Percentiles rank a stretch among this genome's conserved stretches.
Evolutionary conservation across 2,329 filamentous ascomycete species (phyloP).

Genomic region (Colletotrichum sp.): DNA sequence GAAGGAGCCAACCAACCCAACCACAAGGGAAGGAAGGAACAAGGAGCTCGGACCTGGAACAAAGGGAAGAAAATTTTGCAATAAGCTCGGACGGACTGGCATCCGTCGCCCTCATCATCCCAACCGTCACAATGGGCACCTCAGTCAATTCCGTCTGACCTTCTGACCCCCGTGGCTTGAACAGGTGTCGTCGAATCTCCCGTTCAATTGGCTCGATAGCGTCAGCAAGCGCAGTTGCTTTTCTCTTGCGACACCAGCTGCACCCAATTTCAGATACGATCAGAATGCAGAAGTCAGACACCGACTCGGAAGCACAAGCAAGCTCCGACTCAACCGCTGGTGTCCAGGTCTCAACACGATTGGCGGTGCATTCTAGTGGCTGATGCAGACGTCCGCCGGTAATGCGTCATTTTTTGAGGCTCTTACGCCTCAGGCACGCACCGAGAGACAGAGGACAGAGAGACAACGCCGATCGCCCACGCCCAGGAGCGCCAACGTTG

Average conservation of each 20-base stretch:
- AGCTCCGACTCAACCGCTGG: neutral
- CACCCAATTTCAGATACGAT: neutral
- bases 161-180: neutral
- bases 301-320: neutral
- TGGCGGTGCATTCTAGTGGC: neutral
- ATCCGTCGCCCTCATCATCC: neutral
- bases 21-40: neutral
- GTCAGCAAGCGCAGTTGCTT: neutral
- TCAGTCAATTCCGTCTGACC: neutral
- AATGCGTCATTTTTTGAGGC: slow-evolving; percentile 22
- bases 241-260: neutral
- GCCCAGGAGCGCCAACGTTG: neutral
- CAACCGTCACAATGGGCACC: neutral
- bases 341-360: neutral
- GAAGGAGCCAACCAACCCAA: neutral
- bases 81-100: neutral
- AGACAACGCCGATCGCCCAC: neutral
- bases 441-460: neutral
- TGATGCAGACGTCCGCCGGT: neutral
- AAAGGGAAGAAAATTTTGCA: neutral
- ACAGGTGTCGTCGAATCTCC: neutral
- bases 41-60: neutral
- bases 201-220: neutral
- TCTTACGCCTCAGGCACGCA: slow-evolving; percentile 18
- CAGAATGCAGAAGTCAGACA: neutral